phyloP scores from a whole-genome alignment of 140 eudicot genomes.

The Bidens hawaiensis region DNA sequence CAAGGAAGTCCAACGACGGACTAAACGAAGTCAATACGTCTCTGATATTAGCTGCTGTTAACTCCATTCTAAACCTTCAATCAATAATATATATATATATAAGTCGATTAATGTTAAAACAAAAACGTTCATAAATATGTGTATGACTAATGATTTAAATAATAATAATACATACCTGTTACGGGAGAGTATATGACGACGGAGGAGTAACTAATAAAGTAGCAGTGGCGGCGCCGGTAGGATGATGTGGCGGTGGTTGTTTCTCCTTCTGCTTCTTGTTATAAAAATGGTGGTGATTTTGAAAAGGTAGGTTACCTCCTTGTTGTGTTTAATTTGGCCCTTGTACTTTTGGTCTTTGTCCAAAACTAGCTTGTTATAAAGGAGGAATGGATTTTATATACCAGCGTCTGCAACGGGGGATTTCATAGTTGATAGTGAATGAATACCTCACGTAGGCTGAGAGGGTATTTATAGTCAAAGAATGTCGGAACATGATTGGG shows the following conservation, averaged over 20 bases:
- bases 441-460: too few species aligned
- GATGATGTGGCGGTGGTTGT: slow-evolving; percentile 4
- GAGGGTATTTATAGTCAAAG: too few species aligned
- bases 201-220: too few species aligned
- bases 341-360: neutral
- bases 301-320: slow-evolving; percentile 12
- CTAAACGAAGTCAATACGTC: slow-evolving; percentile 78
- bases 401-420: too few species aligned
- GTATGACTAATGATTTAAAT: too few species aligned
- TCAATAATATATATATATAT: neutral
- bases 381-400: too few species aligned
- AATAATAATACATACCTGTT: neutral
- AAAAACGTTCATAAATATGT: neutral
- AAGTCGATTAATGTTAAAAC: neutral
- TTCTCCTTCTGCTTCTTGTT: slow-evolving; percentile 12
- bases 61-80: slow-evolving; percentile 42
- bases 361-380: neutral
- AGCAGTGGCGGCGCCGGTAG: slow-evolving; percentile 10
- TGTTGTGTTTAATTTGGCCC: slow-evolving; percentile 9
- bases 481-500: too few species aligned
- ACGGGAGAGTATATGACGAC: neutral
- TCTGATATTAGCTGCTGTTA: slow-evolving; percentile 66
- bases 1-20: slow-evolving; percentile 69
- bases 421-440: too few species aligned
- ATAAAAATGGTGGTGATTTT: neutral